Evolutionary conservation across 2,329 filamentous ascomycete genomes (phyloP), one percentile per base, ranked within the genome.

Genomic region (Colletotrichum trifolii): DNA sequence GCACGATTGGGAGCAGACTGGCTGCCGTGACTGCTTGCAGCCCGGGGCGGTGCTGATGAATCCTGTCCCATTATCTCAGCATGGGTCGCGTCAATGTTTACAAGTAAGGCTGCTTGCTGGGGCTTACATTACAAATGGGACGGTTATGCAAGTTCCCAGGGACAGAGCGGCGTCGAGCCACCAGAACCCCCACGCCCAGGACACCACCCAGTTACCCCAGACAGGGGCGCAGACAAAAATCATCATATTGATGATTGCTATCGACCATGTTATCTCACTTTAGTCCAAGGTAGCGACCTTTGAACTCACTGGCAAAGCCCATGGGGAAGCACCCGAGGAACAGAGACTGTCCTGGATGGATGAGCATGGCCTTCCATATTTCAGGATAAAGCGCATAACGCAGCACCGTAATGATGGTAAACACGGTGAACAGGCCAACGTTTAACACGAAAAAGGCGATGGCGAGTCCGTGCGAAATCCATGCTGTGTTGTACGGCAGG

Each of bases 291-390:
- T 17, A 3, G 43, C 36, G 54, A 34, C 10, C 38, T 8, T 5
- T 33, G 49, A 6, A 73, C 75, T 65, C 67, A 79, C 77, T 91
- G 0, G 88, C 86, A 63, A 92, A 83, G 0, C 83, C 89, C 87
- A 92, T 91, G 0, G 89, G 89, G 38, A 91, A 83, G 0, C 87
- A 89, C 0, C 86, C 90, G 4, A 93, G 76, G 69, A 92, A 93
- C 57, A 93, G 80, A 1, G 86, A 89, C 71, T 93, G 88, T 1
- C 83, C 84, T 0, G 88, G 89, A 72, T 93, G 87, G 2, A 79
- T 77, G 40, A 92, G 83, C 89, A 93, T 91, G 13, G 84, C 85
- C 0, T 64, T 71, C 84, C 89, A 92, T 36, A 91, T 87, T 63
- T 85, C 82, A 0, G 89, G 90, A 70, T 90, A 92, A 1, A 91